Evolutionary conservation across 176 grass and related monocot genomes (phyloP).

Genomic region (Rhynchospora tenuis): DNA sequence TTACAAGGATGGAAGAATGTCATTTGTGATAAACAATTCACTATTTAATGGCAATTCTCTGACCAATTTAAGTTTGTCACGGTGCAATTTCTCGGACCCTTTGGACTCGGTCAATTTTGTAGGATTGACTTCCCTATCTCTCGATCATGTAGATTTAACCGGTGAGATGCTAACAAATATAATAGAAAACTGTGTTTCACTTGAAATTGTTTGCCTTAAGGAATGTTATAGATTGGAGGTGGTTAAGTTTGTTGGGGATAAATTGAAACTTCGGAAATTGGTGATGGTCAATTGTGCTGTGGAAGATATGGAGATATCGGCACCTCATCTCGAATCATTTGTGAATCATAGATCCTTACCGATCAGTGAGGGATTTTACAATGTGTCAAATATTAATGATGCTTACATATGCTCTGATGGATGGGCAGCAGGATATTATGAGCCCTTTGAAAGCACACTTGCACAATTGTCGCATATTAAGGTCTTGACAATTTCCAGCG

Average conservation of each 20-base stretch:
- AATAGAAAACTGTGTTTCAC: slow-evolving; percentile 12
- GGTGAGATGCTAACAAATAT: slow-evolving; percentile 14
- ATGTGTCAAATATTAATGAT: slow-evolving; percentile 24
- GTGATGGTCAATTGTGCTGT: slow-evolving; percentile 25
- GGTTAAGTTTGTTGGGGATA: slow-evolving; percentile 22
- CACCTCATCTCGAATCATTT: slow-evolving; percentile 42
- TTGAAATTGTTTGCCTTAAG: slow-evolving; percentile 36
- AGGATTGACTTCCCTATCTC: slow-evolving; percentile 28
- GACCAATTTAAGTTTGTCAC: slow-evolving; percentile 22
- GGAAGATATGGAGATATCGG: slow-evolving; percentile 9
- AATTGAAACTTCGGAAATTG: slow-evolving; percentile 27
- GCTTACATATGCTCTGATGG: slow-evolving; percentile 26
- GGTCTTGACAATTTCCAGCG: slow-evolving; percentile 19
- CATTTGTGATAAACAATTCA: slow-evolving; percentile 9
- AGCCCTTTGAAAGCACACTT: slow-evolving; percentile 5
- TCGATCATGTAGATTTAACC: slow-evolving; percentile 19
- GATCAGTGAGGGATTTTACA: neutral
- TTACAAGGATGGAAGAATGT: neutral
- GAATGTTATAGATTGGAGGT: slow-evolving; percentile 7
- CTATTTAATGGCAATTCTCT: slow-evolving; percentile 28
- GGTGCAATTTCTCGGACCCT: slow-evolving; percentile 29
- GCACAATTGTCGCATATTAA: slow-evolving; percentile 21
- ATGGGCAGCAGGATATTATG: neutral
- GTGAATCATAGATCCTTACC: slow-evolving; percentile 12
- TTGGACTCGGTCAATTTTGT: neutral